Conservation (phyloP, 768 basidiomycete species). For the Suillus spraguei region DNA sequence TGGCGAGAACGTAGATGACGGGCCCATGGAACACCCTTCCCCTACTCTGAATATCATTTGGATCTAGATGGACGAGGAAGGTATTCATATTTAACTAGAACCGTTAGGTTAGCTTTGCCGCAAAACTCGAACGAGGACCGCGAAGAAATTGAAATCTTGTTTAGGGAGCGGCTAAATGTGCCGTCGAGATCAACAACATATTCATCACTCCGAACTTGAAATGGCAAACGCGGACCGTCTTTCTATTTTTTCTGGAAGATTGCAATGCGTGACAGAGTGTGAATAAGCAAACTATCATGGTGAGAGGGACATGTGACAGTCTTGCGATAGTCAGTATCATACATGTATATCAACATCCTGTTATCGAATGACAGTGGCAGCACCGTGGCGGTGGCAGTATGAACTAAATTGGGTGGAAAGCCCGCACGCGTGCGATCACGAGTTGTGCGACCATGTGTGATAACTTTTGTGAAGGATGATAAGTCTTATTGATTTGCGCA, state of each 20-base stretch:
- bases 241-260: background rate
- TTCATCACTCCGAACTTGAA: background rate
- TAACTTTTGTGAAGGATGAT: background rate
- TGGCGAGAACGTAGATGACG: background rate
- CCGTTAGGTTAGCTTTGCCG: background rate
- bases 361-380: background rate
- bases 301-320: background rate
- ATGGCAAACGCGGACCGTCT: background rate
- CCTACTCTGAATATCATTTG: background rate
- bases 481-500: constrained; percentile 1
- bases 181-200: background rate
- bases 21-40: background rate
- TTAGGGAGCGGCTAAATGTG: background rate
- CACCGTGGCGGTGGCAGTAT: background rate
- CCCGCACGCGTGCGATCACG: background rate
- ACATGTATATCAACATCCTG: background rate
- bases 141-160: background rate
- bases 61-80: background rate
- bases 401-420: background rate
- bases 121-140: background rate
- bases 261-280: background rate
- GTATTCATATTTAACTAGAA: background rate
- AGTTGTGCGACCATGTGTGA: background rate
- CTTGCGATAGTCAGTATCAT: background rate
- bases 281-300: background rate